These are phyloP conservation scores for Umbelopsis ramanniana DNA, from an alignment of 192 early-diverging fungal genomes.

Conservation along the genomic window DNA sequence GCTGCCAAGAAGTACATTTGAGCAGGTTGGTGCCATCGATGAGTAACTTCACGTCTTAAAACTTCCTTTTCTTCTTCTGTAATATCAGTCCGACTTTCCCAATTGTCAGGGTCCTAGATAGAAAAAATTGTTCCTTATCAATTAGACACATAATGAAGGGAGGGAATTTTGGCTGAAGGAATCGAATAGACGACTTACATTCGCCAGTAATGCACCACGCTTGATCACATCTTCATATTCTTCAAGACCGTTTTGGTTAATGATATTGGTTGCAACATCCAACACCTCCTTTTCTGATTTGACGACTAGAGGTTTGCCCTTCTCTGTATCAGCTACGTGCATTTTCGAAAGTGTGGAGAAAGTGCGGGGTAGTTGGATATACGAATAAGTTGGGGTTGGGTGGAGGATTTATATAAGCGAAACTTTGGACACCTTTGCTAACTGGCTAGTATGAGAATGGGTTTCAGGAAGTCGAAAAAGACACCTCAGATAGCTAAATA, in stretches of 20 bases:
- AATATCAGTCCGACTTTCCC: constrained; percentile 3
- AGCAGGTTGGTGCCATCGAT: constrained; percentile 21
- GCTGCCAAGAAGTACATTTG: constrained; percentile 19
- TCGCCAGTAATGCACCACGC: constrained; percentile 4
- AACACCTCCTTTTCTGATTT: constrained; percentile 19
- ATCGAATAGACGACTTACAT: not conserved
- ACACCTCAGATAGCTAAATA: not conserved
- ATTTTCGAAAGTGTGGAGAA: constrained; percentile 14
- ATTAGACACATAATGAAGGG: too few species aligned
- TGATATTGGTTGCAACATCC: constrained; percentile 4
- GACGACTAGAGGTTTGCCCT: not conserved
- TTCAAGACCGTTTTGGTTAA: constrained; percentile 1
- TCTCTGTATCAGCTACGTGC: constrained; percentile 12
- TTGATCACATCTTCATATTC: constrained; percentile 12
- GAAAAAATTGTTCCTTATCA: too few species aligned
- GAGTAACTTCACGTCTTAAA: constrained; percentile 15
- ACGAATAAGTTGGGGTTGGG: not conserved
- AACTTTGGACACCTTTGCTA: not conserved
- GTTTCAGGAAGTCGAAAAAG: not conserved
- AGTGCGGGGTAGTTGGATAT: constrained; percentile 2
- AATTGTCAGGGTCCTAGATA: constrained; percentile 14
- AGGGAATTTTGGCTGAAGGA: too few species aligned
- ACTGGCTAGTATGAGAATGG: not conserved
- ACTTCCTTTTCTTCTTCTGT: constrained; percentile 13
- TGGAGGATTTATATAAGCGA: constrained; percentile 2